A percentile compares a stretch with the other conserved stretches of the same genome.
These are phyloP conservation scores for Pseudophaeomoniella oleicola DNA, from an alignment of 2,329 filamentous ascomycete species.

Conservation along the genomic window DNA sequence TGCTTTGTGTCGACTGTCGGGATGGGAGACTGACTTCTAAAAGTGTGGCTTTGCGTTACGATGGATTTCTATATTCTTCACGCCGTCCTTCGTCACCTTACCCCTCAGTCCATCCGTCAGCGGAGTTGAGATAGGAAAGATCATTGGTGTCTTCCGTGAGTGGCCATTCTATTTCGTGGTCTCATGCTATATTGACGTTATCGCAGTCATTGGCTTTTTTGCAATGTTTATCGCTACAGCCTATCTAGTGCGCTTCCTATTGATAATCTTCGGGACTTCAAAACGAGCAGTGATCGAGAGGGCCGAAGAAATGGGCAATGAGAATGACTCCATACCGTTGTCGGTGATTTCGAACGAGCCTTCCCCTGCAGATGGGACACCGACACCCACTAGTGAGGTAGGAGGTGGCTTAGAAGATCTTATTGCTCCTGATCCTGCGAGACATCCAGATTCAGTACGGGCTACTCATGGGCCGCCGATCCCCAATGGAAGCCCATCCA, in stretches of 20 bases:
- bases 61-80: constrained; percentile 47
- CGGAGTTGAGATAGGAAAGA: constrained; percentile 40
- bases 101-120: constrained; percentile 42
- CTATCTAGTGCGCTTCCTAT: constrained; percentile 39
- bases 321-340: constrained; percentile 35
- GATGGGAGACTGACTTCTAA: constrained; percentile 4
- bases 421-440: not conserved
- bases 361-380: not conserved
- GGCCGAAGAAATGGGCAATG: constrained; percentile 34
- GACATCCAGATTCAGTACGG: not conserved
- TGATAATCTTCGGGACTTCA: constrained; percentile 35
- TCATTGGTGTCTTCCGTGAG: constrained; percentile 44
- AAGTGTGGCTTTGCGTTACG: constrained; percentile 43
- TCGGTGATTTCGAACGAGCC: constrained; percentile 6
- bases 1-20: not conserved
- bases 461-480: not conserved
- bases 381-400: not conserved
- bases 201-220: not conserved
- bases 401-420: not conserved
- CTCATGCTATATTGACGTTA: no score
- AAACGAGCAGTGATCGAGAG: constrained; percentile 38
- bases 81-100: constrained; percentile 43
- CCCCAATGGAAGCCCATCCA: not conserved
- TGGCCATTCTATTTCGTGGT: no score
- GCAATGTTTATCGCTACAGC: constrained; percentile 19